Base-by-base conservation (phyloP, 106 monocot genomes). In the Allium sativum region DNA sequence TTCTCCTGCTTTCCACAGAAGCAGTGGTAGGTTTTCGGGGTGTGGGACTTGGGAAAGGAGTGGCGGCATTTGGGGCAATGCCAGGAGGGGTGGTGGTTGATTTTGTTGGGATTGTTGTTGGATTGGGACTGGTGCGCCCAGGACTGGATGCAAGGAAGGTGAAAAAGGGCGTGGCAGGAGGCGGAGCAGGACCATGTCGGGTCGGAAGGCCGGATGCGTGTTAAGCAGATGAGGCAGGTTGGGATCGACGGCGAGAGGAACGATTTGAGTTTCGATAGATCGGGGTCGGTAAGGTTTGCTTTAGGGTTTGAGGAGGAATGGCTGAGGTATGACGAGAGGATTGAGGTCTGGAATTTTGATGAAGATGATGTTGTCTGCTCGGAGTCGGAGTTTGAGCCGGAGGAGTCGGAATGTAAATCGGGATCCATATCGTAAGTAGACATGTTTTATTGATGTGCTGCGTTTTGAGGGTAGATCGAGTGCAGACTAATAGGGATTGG, bases 1-100 rank as follows among this genome's bases (percentile, higher is more conserved):
- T 84, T 73, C 21, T 77, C 56, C 31, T 82, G 52, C 77, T 95
- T 95, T 55, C 84, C 86, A 65, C 95, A 90, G 65, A 79, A 95
- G 70, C 90, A 95, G 55, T 58, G 62, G 69, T 95, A 95, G 64
- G 69, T 62, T 40, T 72, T 65, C 14, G 94, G 94, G 42, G 81
- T 75, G 55, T 47, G 72, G 43, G 75, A 58, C 57, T 45, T 68
- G 41, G 80, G 61, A 59, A 80, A 90, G 44, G 66, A 17, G 22
- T 74, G 67, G 62, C 94, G 80, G 70, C 95, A 95, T 48, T 95
- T 95, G 65, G 95, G 95, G 73, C 95, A 95, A 50, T 78, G 78
- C 94, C 94, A 94, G 59, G 9, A 44, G 6, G 62, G 72, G 55
- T n/a, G 19, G 42, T 59, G 76, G 61, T 48, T 69, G 57, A 22